These are phyloP conservation scores for Cornus suecica DNA, from an alignment of 148 eudicot species.

Conservation along the genomic window DNA sequence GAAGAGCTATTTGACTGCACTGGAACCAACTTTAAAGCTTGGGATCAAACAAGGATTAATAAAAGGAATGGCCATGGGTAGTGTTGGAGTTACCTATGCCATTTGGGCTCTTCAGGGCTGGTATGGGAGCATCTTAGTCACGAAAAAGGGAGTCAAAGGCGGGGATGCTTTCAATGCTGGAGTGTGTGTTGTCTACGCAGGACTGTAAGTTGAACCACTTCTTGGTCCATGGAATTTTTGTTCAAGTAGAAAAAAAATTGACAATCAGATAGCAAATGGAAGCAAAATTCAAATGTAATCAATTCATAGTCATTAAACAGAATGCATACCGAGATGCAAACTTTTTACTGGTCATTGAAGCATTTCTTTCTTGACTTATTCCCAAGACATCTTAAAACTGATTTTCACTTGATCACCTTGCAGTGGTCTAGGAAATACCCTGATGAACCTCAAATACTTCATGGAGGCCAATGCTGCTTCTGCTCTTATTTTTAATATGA, in stretches of 20 bases:
- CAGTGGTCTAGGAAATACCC: constrained; percentile 10
- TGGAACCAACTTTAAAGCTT: constrained; percentile 3
- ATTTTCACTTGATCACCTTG: background rate
- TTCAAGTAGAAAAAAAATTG: too few relatives aligned
- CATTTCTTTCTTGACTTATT: too few relatives aligned
- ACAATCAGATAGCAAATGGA: too few relatives aligned
- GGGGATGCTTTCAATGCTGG: constrained; percentile 11
- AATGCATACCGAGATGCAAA: too few relatives aligned
- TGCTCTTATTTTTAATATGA: constrained; percentile 14
- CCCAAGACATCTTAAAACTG: background rate
- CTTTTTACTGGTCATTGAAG: too few relatives aligned
- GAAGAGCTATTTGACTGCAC: background rate
- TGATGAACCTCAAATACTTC: constrained; percentile 9
- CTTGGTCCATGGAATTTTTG: too few relatives aligned
- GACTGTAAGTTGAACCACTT: constrained; percentile 5
- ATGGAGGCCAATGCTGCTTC: constrained; percentile 15
- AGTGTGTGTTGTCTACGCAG: constrained; percentile 5
- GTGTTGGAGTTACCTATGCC: constrained; percentile 1
- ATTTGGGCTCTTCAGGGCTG: constrained; percentile 17
- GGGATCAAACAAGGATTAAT: constrained; percentile 18
- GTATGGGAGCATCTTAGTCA: constrained; percentile 12
- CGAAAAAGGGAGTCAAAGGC: background rate
- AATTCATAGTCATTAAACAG: too few relatives aligned
- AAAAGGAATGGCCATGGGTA: constrained; percentile 16
- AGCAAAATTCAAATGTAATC: too few relatives aligned